These are phyloP conservation scores for Stylonectria norvegica DNA, from an alignment of 2,329 filamentous ascomycete species.

Conservation along the genomic window DNA sequence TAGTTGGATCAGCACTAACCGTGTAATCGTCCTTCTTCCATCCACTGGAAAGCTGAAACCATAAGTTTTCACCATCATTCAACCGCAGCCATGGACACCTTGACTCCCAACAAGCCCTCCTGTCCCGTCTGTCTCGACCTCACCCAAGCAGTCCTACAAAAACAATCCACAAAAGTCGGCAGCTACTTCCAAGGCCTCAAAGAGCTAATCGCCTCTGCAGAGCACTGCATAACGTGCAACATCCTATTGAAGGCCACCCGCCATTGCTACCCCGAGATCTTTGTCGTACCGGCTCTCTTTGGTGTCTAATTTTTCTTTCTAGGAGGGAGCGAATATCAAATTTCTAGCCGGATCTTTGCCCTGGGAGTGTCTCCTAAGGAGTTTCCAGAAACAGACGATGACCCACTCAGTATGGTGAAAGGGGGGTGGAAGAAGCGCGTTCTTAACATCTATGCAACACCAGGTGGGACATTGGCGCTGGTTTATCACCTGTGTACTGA, in stretches of 20 bases:
- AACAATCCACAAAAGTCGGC: neutral
- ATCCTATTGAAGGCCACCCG: slow-evolving; percentile 6
- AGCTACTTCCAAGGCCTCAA: too few species aligned
- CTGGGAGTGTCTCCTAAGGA: slow-evolving; percentile 9
- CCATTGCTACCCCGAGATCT: slow-evolving; percentile 8
- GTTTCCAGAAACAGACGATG: slow-evolving; percentile 4
- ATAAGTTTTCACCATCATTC: too few species aligned
- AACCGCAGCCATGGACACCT: too few species aligned
- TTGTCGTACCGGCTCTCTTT: slow-evolving; percentile 1
- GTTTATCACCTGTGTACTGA: neutral
- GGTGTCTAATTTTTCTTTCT: slow-evolving; percentile 7
- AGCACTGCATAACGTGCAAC: slow-evolving; percentile 3
- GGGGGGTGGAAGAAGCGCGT: slow-evolving; percentile 7
- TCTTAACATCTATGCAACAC: slow-evolving; percentile 8
- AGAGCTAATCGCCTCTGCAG: slow-evolving; percentile 3
- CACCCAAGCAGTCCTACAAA: too few species aligned
- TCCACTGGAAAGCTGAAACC: too few species aligned
- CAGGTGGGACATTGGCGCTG: neutral
- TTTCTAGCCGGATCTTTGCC: slow-evolving; percentile 2
- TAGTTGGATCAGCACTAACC: too few species aligned
- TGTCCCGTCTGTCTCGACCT: too few species aligned
- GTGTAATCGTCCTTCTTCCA: too few species aligned
- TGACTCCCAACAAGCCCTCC: too few species aligned
- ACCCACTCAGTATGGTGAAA: slow-evolving; percentile 5
- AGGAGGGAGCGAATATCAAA: slow-evolving; percentile 3